Evolutionary conservation across 1,284 basidiomycete species (phyloP), one percentile per base, ranked within the genome.

Genomic region (Cerioporus squamosus): DNA sequence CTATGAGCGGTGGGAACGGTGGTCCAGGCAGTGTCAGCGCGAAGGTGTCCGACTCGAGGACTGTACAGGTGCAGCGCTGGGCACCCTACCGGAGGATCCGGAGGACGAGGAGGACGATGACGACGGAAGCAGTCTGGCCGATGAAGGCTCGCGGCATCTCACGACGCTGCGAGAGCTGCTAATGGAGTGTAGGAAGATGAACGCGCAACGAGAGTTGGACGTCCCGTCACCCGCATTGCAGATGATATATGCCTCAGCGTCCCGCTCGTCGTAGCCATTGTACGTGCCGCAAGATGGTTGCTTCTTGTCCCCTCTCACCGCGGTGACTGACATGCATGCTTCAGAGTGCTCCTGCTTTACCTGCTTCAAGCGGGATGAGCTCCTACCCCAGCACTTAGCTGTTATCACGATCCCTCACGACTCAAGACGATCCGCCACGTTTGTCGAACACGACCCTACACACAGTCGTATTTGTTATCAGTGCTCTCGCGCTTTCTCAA

Each of bases 1-100:
- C 53, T 79, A 76, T 64, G 77, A 81, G 55, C 73, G 90, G n/a
- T 91, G 88, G 85, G 84, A 85, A 66, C 74, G 78, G 47, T 91
- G 89, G 90, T 88, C 83, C 80, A 76, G 75, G 8, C 75, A 74
- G 61, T 87, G 82, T 61, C 60, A 73, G 1, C 63, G 62, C 17
- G 75, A 81, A 67, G 77, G 79, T 0, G 74, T 89, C 6, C 69
- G 82, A 44, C 69, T 90, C 44, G 87, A 90, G 70, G 88, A 90
- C 68, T 90, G 88, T 66, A 88, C 88, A 0, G 87, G 86, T 0
- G 80, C 75, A 12, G 62, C 74, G 31, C 68, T 90, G 31, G 88
- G 88, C 0, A 81, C 79, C 12, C 72, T 90, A 36, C 88, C 87
- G 15, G 72, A 75, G 63, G 71, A 74, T 31, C 76, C 79, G 23